Evolutionary conservation across 1,139 yeast species (phyloP).

Genomic region (Debaryomyces sp.): DNA sequence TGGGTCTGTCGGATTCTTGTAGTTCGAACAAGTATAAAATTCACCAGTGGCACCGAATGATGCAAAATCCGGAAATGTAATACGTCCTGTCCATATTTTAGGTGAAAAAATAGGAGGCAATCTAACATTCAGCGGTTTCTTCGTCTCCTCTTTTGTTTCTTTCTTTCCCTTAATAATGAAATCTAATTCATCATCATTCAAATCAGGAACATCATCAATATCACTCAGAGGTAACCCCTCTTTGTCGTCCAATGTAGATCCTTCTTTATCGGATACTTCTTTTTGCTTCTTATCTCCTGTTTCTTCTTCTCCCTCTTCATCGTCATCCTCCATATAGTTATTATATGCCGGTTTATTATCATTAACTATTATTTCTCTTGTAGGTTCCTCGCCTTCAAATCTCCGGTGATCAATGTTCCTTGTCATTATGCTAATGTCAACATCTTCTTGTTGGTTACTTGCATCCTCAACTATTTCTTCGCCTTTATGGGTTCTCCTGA

Average conservation of each 20-base stretch:
- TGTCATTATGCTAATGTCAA: slow-evolving; percentile 38
- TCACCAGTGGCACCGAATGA: slow-evolving; percentile 47
- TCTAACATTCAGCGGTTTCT: slow-evolving; percentile 8
- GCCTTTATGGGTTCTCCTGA: slow-evolving; percentile 83
- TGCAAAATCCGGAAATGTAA: slow-evolving; percentile 58
- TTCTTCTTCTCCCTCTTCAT: slow-evolving; percentile 20
- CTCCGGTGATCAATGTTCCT: slow-evolving; percentile 47
- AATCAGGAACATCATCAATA: slow-evolving; percentile 25
- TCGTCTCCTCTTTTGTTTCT: background rate
- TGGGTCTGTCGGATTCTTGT: slow-evolving; percentile 28
- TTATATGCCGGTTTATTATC: slow-evolving; percentile 12
- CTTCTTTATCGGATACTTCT: slow-evolving; percentile 9
- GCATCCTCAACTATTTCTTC: slow-evolving; percentile 73
- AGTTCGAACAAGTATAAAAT: slow-evolving; percentile 43
- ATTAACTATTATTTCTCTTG: slow-evolving; percentile 15
- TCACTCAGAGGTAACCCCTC: slow-evolving; percentile 12
- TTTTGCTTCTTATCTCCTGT: background rate
- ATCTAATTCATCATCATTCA: slow-evolving; percentile 25
- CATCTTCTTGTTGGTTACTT: slow-evolving; percentile 27
- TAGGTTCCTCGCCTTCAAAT: slow-evolving; percentile 23
- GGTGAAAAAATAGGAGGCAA: slow-evolving; percentile 18
- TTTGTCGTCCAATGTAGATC: background rate
- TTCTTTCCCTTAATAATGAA: slow-evolving; percentile 15
- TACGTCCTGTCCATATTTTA: slow-evolving; percentile 56
- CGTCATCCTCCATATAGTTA: slow-evolving; percentile 18